Conservation (phyloP, 257 asterid genomes). For the Solanum pennellii region DNA sequence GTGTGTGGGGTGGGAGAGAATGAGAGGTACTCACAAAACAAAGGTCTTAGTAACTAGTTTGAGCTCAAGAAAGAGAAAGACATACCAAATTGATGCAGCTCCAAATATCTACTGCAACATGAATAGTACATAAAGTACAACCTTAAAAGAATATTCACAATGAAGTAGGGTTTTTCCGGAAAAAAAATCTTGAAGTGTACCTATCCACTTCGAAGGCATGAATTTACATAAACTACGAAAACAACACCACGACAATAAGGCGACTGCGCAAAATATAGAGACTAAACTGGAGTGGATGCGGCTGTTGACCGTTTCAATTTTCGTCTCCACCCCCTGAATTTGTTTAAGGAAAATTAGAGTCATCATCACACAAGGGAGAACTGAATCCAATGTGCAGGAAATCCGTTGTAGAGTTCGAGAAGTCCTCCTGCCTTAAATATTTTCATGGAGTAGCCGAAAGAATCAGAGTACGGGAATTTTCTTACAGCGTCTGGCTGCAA, state of each 20-base stretch:
- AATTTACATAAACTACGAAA: neutral
- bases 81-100: neutral
- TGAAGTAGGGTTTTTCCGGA: neutral
- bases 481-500: slow-evolving; percentile 83
- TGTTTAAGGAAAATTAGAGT: slow-evolving; percentile 86
- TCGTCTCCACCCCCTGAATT: neutral
- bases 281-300: neutral
- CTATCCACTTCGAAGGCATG: neutral
- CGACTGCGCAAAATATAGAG: neutral
- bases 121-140: slow-evolving; percentile 4
- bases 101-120: neutral
- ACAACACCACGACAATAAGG: neutral
- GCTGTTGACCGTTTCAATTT: neutral
- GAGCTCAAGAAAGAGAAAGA: neutral
- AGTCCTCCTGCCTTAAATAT: slow-evolving; percentile 69
- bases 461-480: slow-evolving; percentile 66
- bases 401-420: slow-evolving; percentile 73
- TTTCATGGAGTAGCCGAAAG: slow-evolving; percentile 54
- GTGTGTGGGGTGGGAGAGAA: neutral
- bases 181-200: neutral
- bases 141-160: neutral
- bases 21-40: neutral
- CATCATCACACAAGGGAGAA: slow-evolving; percentile 95
- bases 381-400: slow-evolving; percentile 76
- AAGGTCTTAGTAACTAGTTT: neutral